Percentiles rank a stretch among this genome's conserved stretches.
Conservation (phyloP, 208 protist species). For the Trypanosoma scelopori region DNA sequence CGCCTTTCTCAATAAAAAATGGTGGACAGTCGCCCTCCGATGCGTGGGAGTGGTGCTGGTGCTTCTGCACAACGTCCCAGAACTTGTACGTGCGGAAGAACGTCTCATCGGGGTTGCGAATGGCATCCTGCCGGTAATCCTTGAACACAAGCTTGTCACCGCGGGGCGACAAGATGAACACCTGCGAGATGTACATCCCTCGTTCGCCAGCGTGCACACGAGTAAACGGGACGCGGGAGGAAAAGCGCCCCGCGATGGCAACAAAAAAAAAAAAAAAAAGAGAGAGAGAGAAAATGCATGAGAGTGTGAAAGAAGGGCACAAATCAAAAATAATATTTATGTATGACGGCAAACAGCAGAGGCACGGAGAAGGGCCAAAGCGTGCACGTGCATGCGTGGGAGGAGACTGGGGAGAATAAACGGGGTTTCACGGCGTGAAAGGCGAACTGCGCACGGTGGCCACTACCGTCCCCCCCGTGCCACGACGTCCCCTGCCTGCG, state of each 20-base stretch:
- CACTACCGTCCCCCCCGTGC: not conserved
- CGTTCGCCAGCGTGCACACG: not conserved
- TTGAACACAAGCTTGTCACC: slow-evolving; percentile 85
- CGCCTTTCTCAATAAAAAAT: slow-evolving; percentile 65
- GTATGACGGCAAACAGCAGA: not conserved
- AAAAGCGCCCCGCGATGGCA: too few relatives aligned
- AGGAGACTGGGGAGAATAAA: too few relatives aligned
- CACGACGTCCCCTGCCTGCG: not conserved
- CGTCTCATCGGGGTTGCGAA: slow-evolving; percentile 56
- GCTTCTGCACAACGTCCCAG: slow-evolving; percentile 37
- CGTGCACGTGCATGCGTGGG: not conserved
- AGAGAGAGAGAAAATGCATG: slow-evolving; percentile 10
- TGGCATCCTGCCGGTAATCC: slow-evolving; percentile 81
- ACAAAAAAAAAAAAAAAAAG: slow-evolving; percentile 5
- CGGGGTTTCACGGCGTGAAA: not conserved
- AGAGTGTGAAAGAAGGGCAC: too few relatives aligned
- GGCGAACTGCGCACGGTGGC: not conserved
- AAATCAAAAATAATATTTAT: slow-evolving; percentile 10
- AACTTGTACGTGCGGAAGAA: slow-evolving; percentile 87
- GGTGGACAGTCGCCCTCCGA: slow-evolving; percentile 61
- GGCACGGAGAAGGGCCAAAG: not conserved
- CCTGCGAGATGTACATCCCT: slow-evolving; percentile 61
- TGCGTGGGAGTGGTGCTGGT: slow-evolving; percentile 17
- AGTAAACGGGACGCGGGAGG: slow-evolving; percentile 1
- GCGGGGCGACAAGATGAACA: slow-evolving; percentile 83